Conservation (phyloP, 1,139 yeast species). For the Suhomyces terraborum region DNA sequence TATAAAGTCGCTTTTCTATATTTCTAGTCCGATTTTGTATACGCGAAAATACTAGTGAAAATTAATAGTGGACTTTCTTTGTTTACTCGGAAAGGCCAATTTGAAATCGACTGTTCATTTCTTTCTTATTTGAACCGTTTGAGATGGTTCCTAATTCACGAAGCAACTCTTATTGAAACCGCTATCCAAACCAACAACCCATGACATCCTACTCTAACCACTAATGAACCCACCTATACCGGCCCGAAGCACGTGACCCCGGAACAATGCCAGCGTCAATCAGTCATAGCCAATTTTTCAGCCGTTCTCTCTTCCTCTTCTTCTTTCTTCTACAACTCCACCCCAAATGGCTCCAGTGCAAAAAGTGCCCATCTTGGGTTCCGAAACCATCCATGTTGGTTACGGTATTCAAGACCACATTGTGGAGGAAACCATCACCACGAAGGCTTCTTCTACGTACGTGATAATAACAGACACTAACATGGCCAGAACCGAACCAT, state of each 20-base stretch:
- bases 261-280: conserved; percentile 1
- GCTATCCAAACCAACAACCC: too few species aligned
- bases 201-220: background rate
- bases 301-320: too few species aligned
- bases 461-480: conserved; percentile 88
- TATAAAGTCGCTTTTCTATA: too few species aligned
- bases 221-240: background rate
- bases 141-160: too few species aligned
- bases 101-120: too few species aligned
- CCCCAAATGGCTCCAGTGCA: conserved; percentile 37
- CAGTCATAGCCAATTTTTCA: conserved; percentile 13
- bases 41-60: too few species aligned
- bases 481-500: conserved; percentile 69
- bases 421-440: conserved; percentile 63
- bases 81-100: too few species aligned
- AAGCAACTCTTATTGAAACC: too few species aligned
- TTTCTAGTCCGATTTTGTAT: too few species aligned
- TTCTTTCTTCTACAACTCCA: conserved; percentile 2
- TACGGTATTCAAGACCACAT: conserved; percentile 78
- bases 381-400: conserved; percentile 88
- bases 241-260: conserved; percentile 8
- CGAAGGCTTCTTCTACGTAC: conserved; percentile 82
- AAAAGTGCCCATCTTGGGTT: conserved; percentile 75
- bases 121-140: too few species aligned
- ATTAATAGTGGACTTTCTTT: too few species aligned